Percentiles rank a stretch among this genome's conserved stretches.
Conservation (phyloP, 768 basidiomycete genomes). For the Kwoniella dejecticola region DNA sequence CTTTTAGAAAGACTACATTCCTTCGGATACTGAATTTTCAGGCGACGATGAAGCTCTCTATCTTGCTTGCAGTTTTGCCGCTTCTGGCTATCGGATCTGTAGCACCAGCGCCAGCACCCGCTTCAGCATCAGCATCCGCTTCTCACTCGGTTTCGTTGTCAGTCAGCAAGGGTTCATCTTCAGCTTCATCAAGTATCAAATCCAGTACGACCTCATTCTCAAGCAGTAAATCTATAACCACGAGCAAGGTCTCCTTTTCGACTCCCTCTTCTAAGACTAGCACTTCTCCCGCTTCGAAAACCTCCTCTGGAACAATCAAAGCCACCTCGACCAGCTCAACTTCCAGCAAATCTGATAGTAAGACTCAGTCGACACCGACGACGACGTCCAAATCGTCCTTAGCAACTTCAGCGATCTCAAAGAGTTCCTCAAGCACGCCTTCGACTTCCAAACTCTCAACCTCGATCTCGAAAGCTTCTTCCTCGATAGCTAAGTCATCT, state of each 20-base stretch:
- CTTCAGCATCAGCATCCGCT: not conserved
- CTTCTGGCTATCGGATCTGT: not conserved
- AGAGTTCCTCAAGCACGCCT: too few species aligned
- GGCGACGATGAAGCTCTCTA: not conserved
- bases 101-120: conserved; percentile 2
- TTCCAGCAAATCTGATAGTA: too few species aligned
- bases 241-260: too few species aligned
- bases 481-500: not conserved
- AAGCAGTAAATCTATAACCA: too few species aligned
- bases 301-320: too few species aligned
- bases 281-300: too few species aligned
- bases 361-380: too few species aligned
- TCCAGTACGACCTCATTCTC: not conserved
- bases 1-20: too few species aligned
- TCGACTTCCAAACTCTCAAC: too few species aligned
- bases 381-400: not conserved
- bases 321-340: too few species aligned
- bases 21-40: not conserved
- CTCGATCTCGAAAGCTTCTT: too few species aligned
- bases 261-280: too few species aligned
- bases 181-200: not conserved
- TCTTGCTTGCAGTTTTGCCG: not conserved
- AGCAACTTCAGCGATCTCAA: not conserved
- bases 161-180: not conserved
- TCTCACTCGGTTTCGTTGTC: not conserved